Evolutionary conservation across 176 grass and related monocot genomes (phyloP).

Genomic region (Metroxylon sagu): DNA sequence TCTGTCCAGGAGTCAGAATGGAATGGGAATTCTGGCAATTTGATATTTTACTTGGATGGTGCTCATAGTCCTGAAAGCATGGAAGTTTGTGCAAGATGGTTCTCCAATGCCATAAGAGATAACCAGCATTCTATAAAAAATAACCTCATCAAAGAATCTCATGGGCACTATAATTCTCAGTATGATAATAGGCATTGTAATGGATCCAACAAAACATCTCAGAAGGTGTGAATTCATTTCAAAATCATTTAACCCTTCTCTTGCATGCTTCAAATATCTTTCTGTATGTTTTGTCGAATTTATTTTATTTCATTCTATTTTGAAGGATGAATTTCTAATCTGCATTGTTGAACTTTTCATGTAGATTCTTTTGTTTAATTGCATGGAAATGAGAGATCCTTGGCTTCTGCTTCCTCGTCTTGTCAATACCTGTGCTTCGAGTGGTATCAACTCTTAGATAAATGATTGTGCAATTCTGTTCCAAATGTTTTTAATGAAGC

Average conservation of each 20-base stretch:
- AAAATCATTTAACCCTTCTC: neutral
- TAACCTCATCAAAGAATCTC: neutral
- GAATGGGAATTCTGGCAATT: constrained; percentile 5
- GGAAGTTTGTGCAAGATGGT: constrained; percentile 25
- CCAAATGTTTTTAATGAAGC: too few species aligned
- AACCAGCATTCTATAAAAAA: neutral
- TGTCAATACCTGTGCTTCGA: constrained; percentile 11
- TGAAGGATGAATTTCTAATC: neutral
- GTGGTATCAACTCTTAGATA: constrained; percentile 4
- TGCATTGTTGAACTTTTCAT: neutral
- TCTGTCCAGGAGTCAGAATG: neutral
- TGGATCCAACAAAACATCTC: neutral
- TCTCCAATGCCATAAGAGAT: constrained; percentile 1
- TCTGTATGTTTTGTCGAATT: neutral
- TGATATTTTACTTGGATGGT: constrained; percentile 19
- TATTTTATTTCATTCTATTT: neutral
- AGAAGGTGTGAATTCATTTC: constrained; percentile 7
- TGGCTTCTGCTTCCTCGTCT: constrained; percentile 18
- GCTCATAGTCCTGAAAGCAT: constrained; percentile 27
- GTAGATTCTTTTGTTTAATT: constrained; percentile 30
- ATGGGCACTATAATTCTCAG: neutral
- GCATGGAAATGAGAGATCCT: constrained; percentile 23
- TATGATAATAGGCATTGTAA: neutral
- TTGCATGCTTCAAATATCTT: neutral
- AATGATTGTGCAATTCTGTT: too few species aligned